Evolutionary conservation across 169 alveolate species (phyloP).

Genomic region (Plasmodium reichenowi): DNA sequence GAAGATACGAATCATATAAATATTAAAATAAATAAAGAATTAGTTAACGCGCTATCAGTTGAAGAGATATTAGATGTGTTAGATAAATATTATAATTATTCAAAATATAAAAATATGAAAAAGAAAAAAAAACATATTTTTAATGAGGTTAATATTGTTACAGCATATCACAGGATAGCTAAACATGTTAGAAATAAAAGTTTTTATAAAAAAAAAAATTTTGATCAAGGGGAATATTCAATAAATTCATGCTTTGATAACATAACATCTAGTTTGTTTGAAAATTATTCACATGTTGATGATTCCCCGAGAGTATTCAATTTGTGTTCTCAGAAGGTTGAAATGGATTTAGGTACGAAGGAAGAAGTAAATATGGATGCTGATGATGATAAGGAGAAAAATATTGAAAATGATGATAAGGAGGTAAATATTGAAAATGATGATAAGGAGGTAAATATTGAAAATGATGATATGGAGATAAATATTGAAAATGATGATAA

Average conservation of each 20-base stretch:
- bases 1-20: conserved; percentile 1
- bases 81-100: background rate
- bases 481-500: background rate
- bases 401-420: background rate
- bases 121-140: conserved; percentile 24
- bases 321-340: background rate
- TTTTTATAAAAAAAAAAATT: background rate
- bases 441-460: background rate
- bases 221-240: background rate
- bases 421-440: background rate
- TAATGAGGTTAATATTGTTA: conserved; percentile 56
- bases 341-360: background rate
- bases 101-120: background rate
- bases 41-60: conserved; percentile 49
- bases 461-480: background rate
- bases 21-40: conserved; percentile 48
- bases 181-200: conserved; percentile 69
- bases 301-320: background rate
- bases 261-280: conserved; percentile 48
- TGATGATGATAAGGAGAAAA: background rate
- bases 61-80: conserved; percentile 39
- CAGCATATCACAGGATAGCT: conserved; percentile 71
- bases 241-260: conserved; percentile 19
- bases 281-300: conserved; percentile 19
- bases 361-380: background rate